Evolutionary conservation across 805 yeast species (phyloP), one percentile per base, ranked within the genome.

Genomic region (Schwanniomyces polymorphus): DNA sequence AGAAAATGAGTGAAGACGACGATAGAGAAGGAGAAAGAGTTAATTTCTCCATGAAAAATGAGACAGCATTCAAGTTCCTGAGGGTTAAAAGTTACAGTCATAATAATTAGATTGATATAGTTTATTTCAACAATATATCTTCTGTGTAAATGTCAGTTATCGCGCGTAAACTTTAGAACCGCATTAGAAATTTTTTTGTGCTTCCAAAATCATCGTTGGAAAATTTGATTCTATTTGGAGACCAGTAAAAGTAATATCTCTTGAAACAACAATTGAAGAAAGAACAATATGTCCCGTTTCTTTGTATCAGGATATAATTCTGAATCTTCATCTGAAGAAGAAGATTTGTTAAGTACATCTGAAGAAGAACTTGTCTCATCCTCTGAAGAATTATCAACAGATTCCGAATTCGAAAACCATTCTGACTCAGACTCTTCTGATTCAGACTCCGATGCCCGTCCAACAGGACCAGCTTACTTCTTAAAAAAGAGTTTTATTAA

Each of bases 251-350:
- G 46, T 34, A 37, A 26, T 28, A 33, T 28, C 14, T 42, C 28
- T 43, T 25, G 40, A 43, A 41, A 29, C 27, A 45, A 26, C 33
- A 27, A 29, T 31, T 35, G 40, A 9, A 41, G 26, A 12, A 45
- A 38, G 39, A 35, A 31, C 53, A 67, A 45, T 52, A 91, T 91
- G 96, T 90, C 98, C 59, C 88, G 96, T 74, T 92, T 94, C 81
- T 94, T 94, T 76, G 79, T 76, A 53, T 72, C 79, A 50, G 79
- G 82, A 56, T 84, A 82, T 62, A 74, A 78, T 53, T 81, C 83
- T 44, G 81, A 80, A 46, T 76, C 79, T 41, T 75, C 81, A 31
- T 78, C 82, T 37, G 73, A 71, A 45, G 78, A 73, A 53, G 84
- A 79, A 55, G 79, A 76, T 51, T 64, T 75, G 57, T 66, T 76